Percentiles rank a stretch among this genome's conserved stretches.
Evolutionary conservation across 768 basidiomycete genomes (phyloP).

Genomic region (Paxillus rubicundulus): DNA sequence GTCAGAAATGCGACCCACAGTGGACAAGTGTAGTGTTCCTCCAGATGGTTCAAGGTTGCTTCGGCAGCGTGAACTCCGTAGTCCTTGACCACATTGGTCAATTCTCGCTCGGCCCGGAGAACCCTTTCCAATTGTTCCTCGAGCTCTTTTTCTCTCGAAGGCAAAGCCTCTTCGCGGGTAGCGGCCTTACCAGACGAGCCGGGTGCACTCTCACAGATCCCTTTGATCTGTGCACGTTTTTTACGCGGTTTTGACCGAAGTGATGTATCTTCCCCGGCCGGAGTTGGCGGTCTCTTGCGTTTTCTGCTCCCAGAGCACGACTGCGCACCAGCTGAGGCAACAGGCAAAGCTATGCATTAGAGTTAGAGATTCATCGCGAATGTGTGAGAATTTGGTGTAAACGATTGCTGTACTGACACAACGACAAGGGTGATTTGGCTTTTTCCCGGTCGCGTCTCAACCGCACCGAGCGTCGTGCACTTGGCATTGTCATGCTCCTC

Average conservation of each 20-base stretch:
- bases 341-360: slow-evolving; percentile 7
- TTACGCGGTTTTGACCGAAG: slow-evolving; percentile 8
- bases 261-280: neutral
- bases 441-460: slow-evolving; percentile 6
- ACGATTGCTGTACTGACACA: slow-evolving; percentile 12
- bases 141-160: slow-evolving; percentile 39
- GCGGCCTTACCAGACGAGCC: neutral
- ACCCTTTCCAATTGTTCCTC: slow-evolving; percentile 41
- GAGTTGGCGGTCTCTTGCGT: slow-evolving; percentile 3
- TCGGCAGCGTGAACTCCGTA: slow-evolving; percentile 31
- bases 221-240: slow-evolving; percentile 11
- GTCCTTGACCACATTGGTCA: slow-evolving; percentile 39
- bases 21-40: slow-evolving; percentile 64
- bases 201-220: slow-evolving; percentile 3
- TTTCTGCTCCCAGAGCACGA: slow-evolving; percentile 4
- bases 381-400: neutral
- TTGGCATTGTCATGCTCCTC: slow-evolving; percentile 21
- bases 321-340: neutral
- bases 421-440: neutral
- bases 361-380: slow-evolving; percentile 1
- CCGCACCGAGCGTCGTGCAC: slow-evolving; percentile 24
- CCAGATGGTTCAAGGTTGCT: slow-evolving; percentile 49
- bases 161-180: slow-evolving; percentile 36
- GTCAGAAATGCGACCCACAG: slow-evolving; percentile 42
- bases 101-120: slow-evolving; percentile 42